Evolutionary conservation across 495 filamentous ascomycete genomes (phyloP), one percentile per base, ranked within the genome.

Genomic region (Neohortaea acidophila): DNA sequence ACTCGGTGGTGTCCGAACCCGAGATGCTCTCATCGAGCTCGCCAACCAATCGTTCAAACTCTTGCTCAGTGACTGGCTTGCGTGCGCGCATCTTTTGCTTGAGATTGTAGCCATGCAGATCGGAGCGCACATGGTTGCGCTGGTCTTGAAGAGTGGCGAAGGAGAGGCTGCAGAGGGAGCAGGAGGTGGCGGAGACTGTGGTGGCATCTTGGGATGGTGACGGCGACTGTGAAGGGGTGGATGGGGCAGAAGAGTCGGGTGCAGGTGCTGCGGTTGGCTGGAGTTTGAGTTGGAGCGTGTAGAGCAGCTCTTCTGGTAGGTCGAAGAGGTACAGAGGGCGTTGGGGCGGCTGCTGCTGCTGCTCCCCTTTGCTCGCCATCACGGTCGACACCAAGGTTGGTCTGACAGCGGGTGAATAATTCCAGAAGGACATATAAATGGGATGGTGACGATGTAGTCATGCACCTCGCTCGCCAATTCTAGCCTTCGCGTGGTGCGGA

Each of bases 91-190:
- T 58, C 61, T 81, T 87, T 52, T 81, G 83, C 57, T 93, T 94
- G 33, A 94, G 55, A 54, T 97, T 97, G 58, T 94, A 96, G 38
- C 78, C 69, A 58, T 97, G 89, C 32, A 87, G 67, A 56, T 97
- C 89, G n/a, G 86, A 92, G 38, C 78, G 76, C 19, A 81, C 73
- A 62, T 97, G 89, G 36, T 70, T 67, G 30, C 81, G 72, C 49
- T 97, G 91, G 36, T 94, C 85, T 49, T 76, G 67, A 19, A 93
- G 73, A 19, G 64, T 78, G 19, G 58, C 47, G 49, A 82, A 89
- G 0, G 67, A 61, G 13, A 82, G 64, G 21, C 68, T 66, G 59
- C 89, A 97, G 12, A 96, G 73, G 3, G 77, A 69, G 52, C 89
- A 97, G 17, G 80, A 71, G 27, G 81, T 84, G n/a, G 49, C 36